These are phyloP conservation scores for Umbellularia californica DNA, from an alignment of 164 flowering plant genomes.

Conservation along the genomic window DNA sequence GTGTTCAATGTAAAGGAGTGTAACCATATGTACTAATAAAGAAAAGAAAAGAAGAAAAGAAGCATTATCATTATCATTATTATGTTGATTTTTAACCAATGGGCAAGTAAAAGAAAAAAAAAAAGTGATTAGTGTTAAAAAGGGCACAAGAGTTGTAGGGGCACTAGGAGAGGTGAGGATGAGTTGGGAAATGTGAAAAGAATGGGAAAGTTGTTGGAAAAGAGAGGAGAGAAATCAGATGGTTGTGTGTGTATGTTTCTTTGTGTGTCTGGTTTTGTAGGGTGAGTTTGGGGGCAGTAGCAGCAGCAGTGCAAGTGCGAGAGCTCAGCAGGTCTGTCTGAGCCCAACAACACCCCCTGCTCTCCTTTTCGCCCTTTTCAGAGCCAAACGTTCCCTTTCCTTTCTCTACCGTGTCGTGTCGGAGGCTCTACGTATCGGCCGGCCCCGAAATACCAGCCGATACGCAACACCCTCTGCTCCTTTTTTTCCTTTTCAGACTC, in stretches of 20 bases:
- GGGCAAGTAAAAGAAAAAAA: no score
- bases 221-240: slow-evolving; percentile 2
- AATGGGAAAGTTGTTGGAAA: background rate
- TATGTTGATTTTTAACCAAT: no score
- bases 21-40: no score
- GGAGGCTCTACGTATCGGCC: no score
- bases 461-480: background rate
- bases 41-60: no score
- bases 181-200: background rate
- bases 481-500: background rate
- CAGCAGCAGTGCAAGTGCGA: slow-evolving; percentile 4
- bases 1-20: no score
- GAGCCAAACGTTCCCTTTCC: background rate
- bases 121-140: no score
- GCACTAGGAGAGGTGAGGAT: no score
- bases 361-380: slow-evolving; percentile 4
- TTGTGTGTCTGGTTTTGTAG: slow-evolving; percentile 32
- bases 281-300: slow-evolving; percentile 37
- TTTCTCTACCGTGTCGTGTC: slow-evolving; percentile 18
- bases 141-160: no score
- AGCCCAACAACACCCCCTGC: slow-evolving; percentile 19
- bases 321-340: slow-evolving; percentile 42
- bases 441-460: background rate
- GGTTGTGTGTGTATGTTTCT: slow-evolving; percentile 1
- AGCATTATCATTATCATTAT: no score